Evolutionary conservation across 345 rosid species (phyloP).

Genomic region (Aegle marmelos): DNA sequence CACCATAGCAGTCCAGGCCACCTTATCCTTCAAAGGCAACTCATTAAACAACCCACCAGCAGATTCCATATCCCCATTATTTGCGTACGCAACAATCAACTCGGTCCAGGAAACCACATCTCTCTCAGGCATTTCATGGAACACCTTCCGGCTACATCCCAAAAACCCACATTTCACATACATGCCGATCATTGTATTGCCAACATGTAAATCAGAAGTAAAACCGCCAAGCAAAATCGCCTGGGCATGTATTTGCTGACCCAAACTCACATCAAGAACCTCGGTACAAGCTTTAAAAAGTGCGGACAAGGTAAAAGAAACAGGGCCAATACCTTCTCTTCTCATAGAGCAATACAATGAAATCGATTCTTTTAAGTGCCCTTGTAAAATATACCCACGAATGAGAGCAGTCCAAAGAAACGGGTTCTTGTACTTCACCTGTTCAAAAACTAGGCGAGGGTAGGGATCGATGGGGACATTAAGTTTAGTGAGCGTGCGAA

Average conservation of each 20-base stretch:
- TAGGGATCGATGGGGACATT: constrained; percentile 49
- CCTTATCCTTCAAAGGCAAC: constrained; percentile 55
- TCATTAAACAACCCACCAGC: constrained; percentile 47
- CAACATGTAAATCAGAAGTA: constrained; percentile 57
- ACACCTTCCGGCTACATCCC: constrained; percentile 52
- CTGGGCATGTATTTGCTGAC: constrained; percentile 74
- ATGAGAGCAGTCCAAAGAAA: constrained; percentile 77
- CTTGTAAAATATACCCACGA: constrained; percentile 55
- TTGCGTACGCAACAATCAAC: constrained; percentile 57
- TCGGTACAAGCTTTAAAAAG: constrained; percentile 59
- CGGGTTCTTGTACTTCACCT: constrained; percentile 52
- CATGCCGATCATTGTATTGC: constrained; percentile 60
- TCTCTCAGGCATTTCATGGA: constrained; percentile 65
- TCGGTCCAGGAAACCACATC: constrained; percentile 69
- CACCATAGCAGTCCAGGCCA: constrained; percentile 81
- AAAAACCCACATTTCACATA: constrained; percentile 55
- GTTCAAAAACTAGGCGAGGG: constrained; percentile 50
- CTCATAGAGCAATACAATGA: constrained; percentile 52
- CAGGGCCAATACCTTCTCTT: constrained; percentile 40
- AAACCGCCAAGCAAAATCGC: constrained; percentile 63
- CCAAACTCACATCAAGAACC: constrained; percentile 41
- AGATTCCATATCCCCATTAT: constrained; percentile 50
- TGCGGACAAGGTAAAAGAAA: constrained; percentile 79
- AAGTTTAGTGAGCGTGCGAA: constrained; percentile 57
- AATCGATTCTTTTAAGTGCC: constrained; percentile 34